Conservation (phyloP, 306 rosid species). For the Potentilla sterilis region DNA sequence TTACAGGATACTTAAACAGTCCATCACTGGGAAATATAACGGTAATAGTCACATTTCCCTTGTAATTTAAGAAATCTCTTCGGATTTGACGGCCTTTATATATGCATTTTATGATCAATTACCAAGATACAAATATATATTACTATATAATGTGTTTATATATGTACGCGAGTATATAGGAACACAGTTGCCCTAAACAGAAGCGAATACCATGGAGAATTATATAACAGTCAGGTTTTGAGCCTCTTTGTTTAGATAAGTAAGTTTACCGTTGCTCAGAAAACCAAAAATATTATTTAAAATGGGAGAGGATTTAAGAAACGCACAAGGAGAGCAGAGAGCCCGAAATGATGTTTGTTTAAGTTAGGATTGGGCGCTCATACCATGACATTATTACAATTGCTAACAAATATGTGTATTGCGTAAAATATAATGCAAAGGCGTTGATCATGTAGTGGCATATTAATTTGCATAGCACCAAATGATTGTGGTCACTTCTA, state of each 20-base stretch:
- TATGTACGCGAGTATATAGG: neutral
- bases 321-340: conserved; percentile 12
- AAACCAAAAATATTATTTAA: neutral
- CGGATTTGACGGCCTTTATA: neutral
- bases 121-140: conserved; percentile 14
- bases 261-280: conserved; percentile 22
- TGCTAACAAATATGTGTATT: neutral
- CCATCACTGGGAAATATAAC: neutral
- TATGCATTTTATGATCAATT: neutral
- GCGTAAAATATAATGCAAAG: conserved; percentile 18
- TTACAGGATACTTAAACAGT: neutral
- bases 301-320: neutral
- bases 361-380: conserved; percentile 16
- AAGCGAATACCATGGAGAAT: conserved; percentile 21
- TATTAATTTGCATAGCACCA: neutral
- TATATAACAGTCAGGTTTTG: neutral
- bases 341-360: conserved; percentile 12
- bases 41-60: conserved; percentile 6
- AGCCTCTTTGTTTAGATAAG: neutral
- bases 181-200: conserved; percentile 15
- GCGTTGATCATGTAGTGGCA: conserved; percentile 2
- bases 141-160: neutral
- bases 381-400: neutral
- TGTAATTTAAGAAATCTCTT: neutral
- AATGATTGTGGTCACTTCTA: conserved; percentile 16